A percentile compares a stretch with the other conserved stretches of the same genome.
Evolutionary conservation across 129 eudicot genomes (phyloP).

Genomic region (Artemisia argyi): DNA sequence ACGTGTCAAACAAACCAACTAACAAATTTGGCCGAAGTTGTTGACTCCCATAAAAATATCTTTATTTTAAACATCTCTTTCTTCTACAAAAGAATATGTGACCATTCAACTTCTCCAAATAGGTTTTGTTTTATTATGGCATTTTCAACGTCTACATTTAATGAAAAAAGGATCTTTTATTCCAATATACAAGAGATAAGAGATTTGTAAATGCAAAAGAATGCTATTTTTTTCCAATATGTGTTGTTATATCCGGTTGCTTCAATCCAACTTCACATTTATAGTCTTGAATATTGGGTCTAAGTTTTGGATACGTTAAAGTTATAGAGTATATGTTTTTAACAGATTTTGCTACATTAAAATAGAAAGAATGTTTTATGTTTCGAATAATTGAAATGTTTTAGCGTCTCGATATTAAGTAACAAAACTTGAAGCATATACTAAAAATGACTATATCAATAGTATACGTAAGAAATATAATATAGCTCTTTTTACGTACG

Average conservation of each 20-base stretch:
- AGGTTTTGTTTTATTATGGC: conserved; percentile 21
- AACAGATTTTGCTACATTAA: too few relatives aligned
- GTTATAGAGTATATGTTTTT: too few relatives aligned
- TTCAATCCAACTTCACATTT: too few relatives aligned
- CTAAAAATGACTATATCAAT: too few relatives aligned
- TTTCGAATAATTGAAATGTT: neutral
- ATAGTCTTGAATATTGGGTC: too few relatives aligned
- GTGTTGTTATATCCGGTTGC: too few relatives aligned
- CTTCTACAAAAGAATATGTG: conserved; percentile 25
- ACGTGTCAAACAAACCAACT: conserved; percentile 41
- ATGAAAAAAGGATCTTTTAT: conserved; percentile 13
- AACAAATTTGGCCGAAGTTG: conserved; percentile 37
- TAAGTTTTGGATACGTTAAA: too few relatives aligned
- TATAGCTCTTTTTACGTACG: conserved; percentile 4
- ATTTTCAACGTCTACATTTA: conserved; percentile 23
- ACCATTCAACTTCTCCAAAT: conserved; percentile 35
- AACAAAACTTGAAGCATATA: too few relatives aligned
- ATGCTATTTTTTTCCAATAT: too few relatives aligned
- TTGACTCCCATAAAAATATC: conserved; percentile 30
- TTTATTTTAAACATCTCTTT: conserved; percentile 15
- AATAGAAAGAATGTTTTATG: too few relatives aligned
- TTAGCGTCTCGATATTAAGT: neutral
- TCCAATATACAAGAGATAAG: neutral
- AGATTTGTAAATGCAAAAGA: neutral
- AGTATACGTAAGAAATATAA: neutral